Base-by-base conservation (phyloP, 2,329 filamentous ascomycete species). In the Alternaria triticimaculans region DNA sequence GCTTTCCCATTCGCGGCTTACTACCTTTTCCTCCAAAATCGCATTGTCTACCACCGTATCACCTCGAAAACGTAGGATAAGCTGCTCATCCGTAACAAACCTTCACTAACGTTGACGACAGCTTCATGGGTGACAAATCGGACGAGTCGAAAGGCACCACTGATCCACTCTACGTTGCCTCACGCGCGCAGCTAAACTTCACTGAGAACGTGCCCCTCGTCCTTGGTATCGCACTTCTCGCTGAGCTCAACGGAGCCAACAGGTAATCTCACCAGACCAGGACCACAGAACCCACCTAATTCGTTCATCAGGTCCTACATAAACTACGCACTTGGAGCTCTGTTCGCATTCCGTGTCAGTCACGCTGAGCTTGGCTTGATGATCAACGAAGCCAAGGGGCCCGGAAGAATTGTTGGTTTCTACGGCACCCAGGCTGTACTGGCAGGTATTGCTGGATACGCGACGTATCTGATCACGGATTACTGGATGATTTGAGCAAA, bases 241-340 rank as follows among this genome's bases (percentile, higher is more conserved):
- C 80, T 21, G 83, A 84, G 68, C 62, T 83, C n/a, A 84, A 84
- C 59, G 82, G 82, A 15, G 82, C 76, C 7, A 75, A 81, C 48
- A 65, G 79, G 70, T 76, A 70, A 41, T 6, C 26, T 28, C 21
- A 5, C 20, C 15, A 18, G 28, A 15, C 23, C 14, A 21, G 44
- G 25, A 28, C 48, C 21, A 55, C n/a, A 14, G 37, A 25, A 26
- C 51, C 11, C 23, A n/a, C 50, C 60, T 65, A 55, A 65, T 43
- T 30, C 18, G 37, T 11, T 20, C 14, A 21, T 12, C 21, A 76
- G 74, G 26, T 76, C 72, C 48, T 71, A 72, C 12, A 68, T 84
- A 62, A 81, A 79, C 58, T 80, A 72, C 14, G 78, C 76, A 4
- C 72, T 84, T 30, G 81, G 76, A 11, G 63, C 72, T 6, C 68